Evolutionary conservation across 768 basidiomycete species (phyloP), one percentile per base, ranked within the genome.

Genomic region (Hypholoma fasciculare): DNA sequence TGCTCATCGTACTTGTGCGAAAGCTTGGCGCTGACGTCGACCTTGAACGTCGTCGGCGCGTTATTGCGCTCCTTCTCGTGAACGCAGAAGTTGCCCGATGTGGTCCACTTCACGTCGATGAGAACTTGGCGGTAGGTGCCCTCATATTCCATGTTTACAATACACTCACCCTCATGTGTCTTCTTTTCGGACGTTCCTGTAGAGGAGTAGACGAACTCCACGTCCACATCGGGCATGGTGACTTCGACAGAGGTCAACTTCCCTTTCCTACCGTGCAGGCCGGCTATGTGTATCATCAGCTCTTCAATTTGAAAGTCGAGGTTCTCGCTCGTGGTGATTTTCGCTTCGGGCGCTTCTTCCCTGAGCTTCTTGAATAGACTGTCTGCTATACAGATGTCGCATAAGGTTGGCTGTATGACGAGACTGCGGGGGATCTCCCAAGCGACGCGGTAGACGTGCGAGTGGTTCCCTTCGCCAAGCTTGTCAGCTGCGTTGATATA

Each of bases 381-480:
- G 3, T 71, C 69, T 12, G 65, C 36, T 26, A 80, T 69, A 48
- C 83, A 85, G 7, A 55, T 7, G 0, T 48, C 30, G 66, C 82
- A 84, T 1, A 83, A 19, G 0, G 63, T 58, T 2, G 72, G 69
- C 2, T 65, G 68, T 6, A 70, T 50, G 4, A 82, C 68, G 6
- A 78, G 16, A 16, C 72, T 67, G 1, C 78, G 75, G 1, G 85
- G 84, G 1, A 87, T 63, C 40, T 82, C 82, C 73, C 79, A 79
- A 54, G 83, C 80, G 6, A 76, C 82, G 40, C 72, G 64, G 62
- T 82, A 81, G 0, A 84, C 82, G 36, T 68, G 47, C 0, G 86
- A 87, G 63, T 88, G 86, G 62, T 82, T 63, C 0, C 87, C 85
- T 0, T 13, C 0, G 4, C 84, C 86, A 7, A 76, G 59, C 17